Base-by-base conservation (phyloP, 768 basidiomycete genomes). In the Rhodosporidiobolus sp. region DNA sequence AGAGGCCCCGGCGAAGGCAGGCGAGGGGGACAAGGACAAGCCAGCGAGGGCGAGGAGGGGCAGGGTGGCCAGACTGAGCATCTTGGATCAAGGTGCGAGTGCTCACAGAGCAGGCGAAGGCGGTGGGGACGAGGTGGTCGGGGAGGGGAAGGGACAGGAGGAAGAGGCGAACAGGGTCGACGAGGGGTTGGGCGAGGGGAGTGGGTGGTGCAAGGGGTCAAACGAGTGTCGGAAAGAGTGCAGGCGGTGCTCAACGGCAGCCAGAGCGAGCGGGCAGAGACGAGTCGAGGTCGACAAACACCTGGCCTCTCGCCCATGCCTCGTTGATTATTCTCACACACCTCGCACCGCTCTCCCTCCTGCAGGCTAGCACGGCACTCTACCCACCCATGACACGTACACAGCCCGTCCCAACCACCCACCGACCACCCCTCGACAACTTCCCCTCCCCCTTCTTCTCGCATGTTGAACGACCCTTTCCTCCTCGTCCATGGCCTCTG, bases 201-300 rank as follows among this genome's bases (percentile, higher is more conserved):
- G 38, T 43, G 38, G 38, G 7, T 7, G 38, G 38, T 43, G 7
- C 8, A 43, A 43, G 38, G n/a, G 28, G 11, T 22, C 16, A 69
- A 63, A 59, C 48, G 69, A 70, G 69, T 64, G 62, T 64, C 46
- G 60, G 55, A n/a, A 26, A n/a, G 28, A 61, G 12, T 24, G 54
- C 30, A 49, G 55, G 26, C 45, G 35, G 24, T 43, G 53, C 22
- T 16, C 24, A 12, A 43, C 14, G 43, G 30, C 9, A 35, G 30
- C 38, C 38, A 48, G 54, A 32, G 54, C n/a, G 14, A 19, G 28
- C 9, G 35, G 22, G 30, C 30, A n/a, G 14, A 17, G 4, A 43
- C 17, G 28, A 2, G n/a, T 26, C 45, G 56, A 50, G 56, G 46
- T 30, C n/a, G 20, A 34, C 38, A 45, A 49, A 48, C 54, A 59